Base-by-base conservation (phyloP, 2,329 filamentous ascomycete species). In the Phialophora macrospora region DNA sequence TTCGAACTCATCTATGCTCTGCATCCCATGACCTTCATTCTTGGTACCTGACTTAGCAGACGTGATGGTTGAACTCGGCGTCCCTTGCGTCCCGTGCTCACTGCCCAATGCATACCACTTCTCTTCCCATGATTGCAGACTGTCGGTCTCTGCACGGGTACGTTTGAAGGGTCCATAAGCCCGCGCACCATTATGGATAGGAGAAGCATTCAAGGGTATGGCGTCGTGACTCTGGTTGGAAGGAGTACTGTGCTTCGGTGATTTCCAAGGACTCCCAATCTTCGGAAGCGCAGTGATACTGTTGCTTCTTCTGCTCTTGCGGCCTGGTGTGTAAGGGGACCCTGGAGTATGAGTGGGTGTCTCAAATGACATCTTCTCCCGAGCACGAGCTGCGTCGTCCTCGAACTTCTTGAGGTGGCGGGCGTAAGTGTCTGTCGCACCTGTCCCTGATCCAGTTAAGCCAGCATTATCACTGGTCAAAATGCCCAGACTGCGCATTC, bases 31-130 rank as follows among this genome's bases (percentile, higher is more conserved):
- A 3, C n/a, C 12, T 52, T 5, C 54, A 9, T n/a, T 56, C 20
- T 20, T 17, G 11, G 3, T 24, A 6, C 20, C n/a, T 17, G 12
- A 5, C 26, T 11, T 30, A 8, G 24, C 24, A 22, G 32, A 2
- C n/a, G 28, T 26, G 12, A 20, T n/a, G 22, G 32, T 57, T 22
- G 48, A 51, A 17, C 24, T 28, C 26, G 38, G 32, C 17, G 26
- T 28, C 4, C 58, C 30, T 4, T 41, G 24, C 30, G 9, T 20
- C 4, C 58, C 30, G 9, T 41, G 24, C 30, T 62, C 62, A 5
- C 6, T 63, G 51, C 66, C 66, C 55, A 68, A 26, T 9, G 32
- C 54, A 52, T 63, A 77, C 65, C 67, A 69, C 26, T 51, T 64
- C 60, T 69, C 67, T 32, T 69, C 62, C 67, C 65, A 67, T 30